Evolutionary conservation across 1,284 basidiomycete genomes (phyloP), one percentile per base, ranked within the genome.

Genomic region (Lentinula novae-zelandiae): DNA sequence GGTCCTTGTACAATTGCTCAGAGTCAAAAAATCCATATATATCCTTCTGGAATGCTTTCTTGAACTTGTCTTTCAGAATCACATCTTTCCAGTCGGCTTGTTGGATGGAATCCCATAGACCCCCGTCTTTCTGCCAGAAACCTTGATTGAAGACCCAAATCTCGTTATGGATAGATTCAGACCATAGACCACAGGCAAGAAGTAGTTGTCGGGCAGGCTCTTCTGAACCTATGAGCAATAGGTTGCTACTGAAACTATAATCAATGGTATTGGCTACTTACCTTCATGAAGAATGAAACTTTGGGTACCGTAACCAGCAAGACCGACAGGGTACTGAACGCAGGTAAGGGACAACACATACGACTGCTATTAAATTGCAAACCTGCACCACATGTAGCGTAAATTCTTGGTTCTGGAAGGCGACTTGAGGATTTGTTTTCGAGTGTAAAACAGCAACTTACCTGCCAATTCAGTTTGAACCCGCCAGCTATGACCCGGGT

Each of bases 11-110:
- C 0, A 87, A 73, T 42, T 78, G 69, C 66, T 91, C 84, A 0
- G 87, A 86, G 39, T 81, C 78, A 70, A 92, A 92, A 78, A 95
- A 95, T 0, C 86, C 86, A 40, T 84, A 82, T 10, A 93, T 78
- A 61, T 94, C 92, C 65, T 88, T 85, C 72, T 86, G 79, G 10
- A 93, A 66, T 1, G 75, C 73, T 27, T 76, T 76, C 75, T 93
- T 94, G 76, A 87, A 88, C 4, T 80, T 77, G 0, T 86, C 82
- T 60, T 90, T 87, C 54, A 94, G 78, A 58, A 93, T 85, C 46
- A 94, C 85, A 64, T 89, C 85, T 34, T 84, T 77, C 88, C 89
- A 89, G 70, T 85, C 76, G 0, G 88, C 87, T 67, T 85, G 85
- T 72, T 92, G 89, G 1, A 93, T 78, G 63, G 86, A 82, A 6